Percentiles rank a stretch among this genome's conserved stretches.
These are phyloP conservation scores for Closterium sp. DNA, from an alignment of 139 green algal species.

Conservation along the genomic window DNA sequence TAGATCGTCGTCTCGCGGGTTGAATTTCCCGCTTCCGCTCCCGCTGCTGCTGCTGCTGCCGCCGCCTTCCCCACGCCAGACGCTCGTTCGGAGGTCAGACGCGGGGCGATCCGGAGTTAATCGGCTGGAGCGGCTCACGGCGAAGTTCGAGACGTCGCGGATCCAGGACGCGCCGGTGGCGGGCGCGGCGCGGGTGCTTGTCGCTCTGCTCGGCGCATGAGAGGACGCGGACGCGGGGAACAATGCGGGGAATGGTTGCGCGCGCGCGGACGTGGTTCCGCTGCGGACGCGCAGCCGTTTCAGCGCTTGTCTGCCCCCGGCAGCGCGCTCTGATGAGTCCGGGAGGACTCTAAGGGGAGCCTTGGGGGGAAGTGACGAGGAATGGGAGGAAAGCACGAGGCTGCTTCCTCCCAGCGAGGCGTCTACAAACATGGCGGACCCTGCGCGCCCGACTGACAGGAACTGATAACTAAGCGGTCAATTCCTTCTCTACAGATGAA, in stretches of 20 bases:
- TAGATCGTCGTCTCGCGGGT: constrained; percentile 8
- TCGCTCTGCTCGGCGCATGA: background rate
- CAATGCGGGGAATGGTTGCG: background rate
- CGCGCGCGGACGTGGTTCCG: background rate
- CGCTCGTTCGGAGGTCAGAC: background rate
- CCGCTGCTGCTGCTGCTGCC: constrained; percentile 19
- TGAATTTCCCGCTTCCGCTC: background rate
- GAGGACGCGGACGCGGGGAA: background rate
- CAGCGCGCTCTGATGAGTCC: background rate
- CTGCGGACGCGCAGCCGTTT: background rate
- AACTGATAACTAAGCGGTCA: background rate
- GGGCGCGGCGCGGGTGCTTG: background rate
- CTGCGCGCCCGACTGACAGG: background rate
- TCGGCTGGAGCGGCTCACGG: background rate
- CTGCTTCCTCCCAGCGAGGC: background rate
- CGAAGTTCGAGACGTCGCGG: background rate
- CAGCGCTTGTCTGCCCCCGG: background rate
- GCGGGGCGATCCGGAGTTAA: background rate
- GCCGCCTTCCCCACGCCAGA: background rate
- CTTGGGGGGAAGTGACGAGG: background rate
- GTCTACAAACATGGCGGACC: background rate
- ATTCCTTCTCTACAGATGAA: no score
- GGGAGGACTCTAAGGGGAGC: background rate
- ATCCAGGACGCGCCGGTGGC: background rate
- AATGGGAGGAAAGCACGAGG: background rate